Base-by-base conservation (phyloP, 208 protist species). In the Porcisia hertigi region DNA sequence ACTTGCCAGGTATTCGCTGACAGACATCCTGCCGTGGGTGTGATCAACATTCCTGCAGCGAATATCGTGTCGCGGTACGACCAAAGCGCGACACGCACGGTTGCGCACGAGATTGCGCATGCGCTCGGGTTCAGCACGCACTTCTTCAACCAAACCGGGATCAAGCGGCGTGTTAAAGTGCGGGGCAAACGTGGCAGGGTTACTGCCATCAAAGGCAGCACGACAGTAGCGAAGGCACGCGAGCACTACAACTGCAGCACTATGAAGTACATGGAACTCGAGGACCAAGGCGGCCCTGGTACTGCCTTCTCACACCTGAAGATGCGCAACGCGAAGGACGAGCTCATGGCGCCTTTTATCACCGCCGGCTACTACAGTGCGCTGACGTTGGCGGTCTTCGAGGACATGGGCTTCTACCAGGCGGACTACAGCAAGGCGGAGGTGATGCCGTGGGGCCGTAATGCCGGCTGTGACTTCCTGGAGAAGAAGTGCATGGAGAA, bases 41-140 rank as follows among this genome's bases (percentile, higher is more conserved):
- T 86, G 20, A 71, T 82, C 18, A 93, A 93, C 76, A 60, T 95
- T 16, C 76, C 79, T 6, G 80, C 91, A 2, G 66, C 45, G 49
- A 59, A 82, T 59, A 77, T 93, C 57, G 3, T 2, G 23, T 43
- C 47, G 0, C 11, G 1, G n/a, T 59, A 74, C 47, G 69, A 74
- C 30, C 58, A 66, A 30, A 3, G 16, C 30, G 73, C 41, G 20
- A 74, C 82, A 4, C 83, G 84, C 60, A 60, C 70, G 8, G 71
- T 91, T 3, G 71, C 87, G 9, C 96, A 98, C 71, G 94, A 97
- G 82, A 76, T 97, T 0, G 77, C 92, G 9, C 96, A 98, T 84
- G 89, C 92, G 23, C 79, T 98, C 30, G 95, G 95, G 8, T 97
- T 96, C 66, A 67, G n/a, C 58, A 54, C 11, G 12, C 64, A 0